Base-by-base conservation (phyloP, 345 rosid genomes). In the Gossypium raimondii region DNA sequence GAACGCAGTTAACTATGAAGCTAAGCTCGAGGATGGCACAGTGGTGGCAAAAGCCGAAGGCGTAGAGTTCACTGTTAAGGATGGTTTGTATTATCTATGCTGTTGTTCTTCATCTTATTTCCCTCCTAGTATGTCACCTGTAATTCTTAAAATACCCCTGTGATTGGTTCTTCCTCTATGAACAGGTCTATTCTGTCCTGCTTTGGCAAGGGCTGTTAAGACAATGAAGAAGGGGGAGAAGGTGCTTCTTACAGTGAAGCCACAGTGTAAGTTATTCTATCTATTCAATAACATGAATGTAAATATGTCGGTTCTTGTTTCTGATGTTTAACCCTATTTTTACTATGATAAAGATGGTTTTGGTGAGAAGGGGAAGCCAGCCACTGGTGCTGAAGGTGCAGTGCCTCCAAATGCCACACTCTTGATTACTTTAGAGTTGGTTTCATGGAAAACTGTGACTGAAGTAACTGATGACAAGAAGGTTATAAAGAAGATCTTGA, bases 161-260 rank as follows among this genome's bases (percentile, higher is more conserved):
- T 17, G 38, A 11, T 48, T 14, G 52, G 17, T 25, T 18, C 9
- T 70, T 20, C 41, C 45, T 12, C 3, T 68, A 8, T 57, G 5
- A 38, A 69, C 63, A 94, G 98, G 96, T 73, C 78, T 85, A 74
- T 92, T 96, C 79, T 95, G 97, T 66, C 98, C 94, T 47, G 98
- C 98, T 1, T 57, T 95, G 76, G 62, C 91, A 0, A 89, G 74
- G 73, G 96, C 98, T 52, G 91, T 93, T 55, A 91, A 93, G 85
- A 91, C 98, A 50, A 93, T 95, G 99, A 95, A 95, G 76, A 91
- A 85, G 78, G 92, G 86, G 4, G 98, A 95, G 67, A 95, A 85
- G 47, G 98, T 85, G 1, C 83, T 90, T 24, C 82, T 93, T 11
- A 83, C 97, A 3, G 99, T 93, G 77, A 95, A 91, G 77, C 91